Evolutionary conservation across 2,329 filamentous ascomycete genomes (phyloP), one percentile per base, ranked within the genome.

Genomic region (Trichoderma aggressivum): DNA sequence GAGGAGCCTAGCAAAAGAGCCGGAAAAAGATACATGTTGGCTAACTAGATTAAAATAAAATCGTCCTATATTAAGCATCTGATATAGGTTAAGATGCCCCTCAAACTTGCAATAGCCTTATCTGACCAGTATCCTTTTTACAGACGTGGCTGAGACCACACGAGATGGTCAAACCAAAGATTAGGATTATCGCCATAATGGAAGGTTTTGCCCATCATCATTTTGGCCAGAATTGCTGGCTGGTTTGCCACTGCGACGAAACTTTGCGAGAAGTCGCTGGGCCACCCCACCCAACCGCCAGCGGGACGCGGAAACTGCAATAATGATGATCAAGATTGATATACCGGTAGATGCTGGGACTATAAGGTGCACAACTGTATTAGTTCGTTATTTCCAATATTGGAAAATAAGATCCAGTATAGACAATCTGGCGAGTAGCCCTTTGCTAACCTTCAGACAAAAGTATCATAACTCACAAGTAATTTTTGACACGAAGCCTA

Each of bases 21-120:
- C 73, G 2, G 70, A 72, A n/a, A 56, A n/a, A 24, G 60, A 72
- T 4, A 12, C 8, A 5, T 74, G 73, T 18, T 74, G 73, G 73
- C 11, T 64, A 24, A 30, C 12, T 5, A 14, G 36, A 21, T 32
- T 50, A 12, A 66, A 65, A 56, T 34, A 21, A 36, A 21, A 21
- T 12, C 10, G 8, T 8, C 34, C 2, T 16, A 39, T 39, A 39
- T 39, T 39, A 18, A 18, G 18, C 36, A 39, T 16, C 36, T 39
- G 7, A 39, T 43, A 18, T 18, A 10, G 4, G 7, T 43, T 0
- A 43, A n/a, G 39, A 43, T n/a, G 16, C 18, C 10, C 8, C 39
- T 18, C 18, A 43, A n/a, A 18, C n/a, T 43, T 43, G 7, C 39
- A 16, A 39, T 39, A 16, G 36, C 36, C 5, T 39, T 39, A 14